phyloP scores from a whole-genome alignment of 148 eudicot species.

The Rhododendron ovatum region DNA sequence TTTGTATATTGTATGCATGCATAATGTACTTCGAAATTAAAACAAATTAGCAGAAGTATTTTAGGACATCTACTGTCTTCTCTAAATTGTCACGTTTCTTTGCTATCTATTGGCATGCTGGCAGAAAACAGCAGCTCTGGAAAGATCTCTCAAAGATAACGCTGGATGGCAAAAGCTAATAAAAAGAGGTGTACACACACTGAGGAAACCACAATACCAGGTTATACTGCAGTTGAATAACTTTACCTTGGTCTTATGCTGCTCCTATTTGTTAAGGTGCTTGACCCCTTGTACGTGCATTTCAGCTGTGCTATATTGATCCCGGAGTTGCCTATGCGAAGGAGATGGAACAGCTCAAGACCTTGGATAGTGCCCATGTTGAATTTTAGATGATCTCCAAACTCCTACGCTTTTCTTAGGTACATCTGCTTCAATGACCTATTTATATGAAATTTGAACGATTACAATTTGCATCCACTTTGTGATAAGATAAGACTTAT shows the following conservation, averaged over 20 bases:
- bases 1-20: background rate
- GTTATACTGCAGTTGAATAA: slow-evolving; percentile 23
- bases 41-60: background rate
- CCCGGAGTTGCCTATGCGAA: slow-evolving; percentile 62
- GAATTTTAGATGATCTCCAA: slow-evolving; percentile 33
- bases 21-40: background rate
- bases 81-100: background rate
- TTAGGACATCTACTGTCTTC: background rate
- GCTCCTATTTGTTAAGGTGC: slow-evolving; percentile 14
- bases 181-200: slow-evolving; percentile 89
- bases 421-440: background rate
- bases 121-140: slow-evolving; percentile 66
- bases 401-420: background rate
- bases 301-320: slow-evolving; percentile 82
- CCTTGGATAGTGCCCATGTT: slow-evolving; percentile 36
- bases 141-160: slow-evolving; percentile 54
- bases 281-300: slow-evolving; percentile 11
- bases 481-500: background rate
- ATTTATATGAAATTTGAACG: too few species aligned
- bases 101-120: slow-evolving; percentile 1
- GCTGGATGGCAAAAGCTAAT: slow-evolving; percentile 78
- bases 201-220: slow-evolving; percentile 88
- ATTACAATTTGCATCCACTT: background rate
- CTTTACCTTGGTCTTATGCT: background rate
- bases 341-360: slow-evolving; percentile 78